Conservation (phyloP, 139 green algal species). For the Astrephomene gubernaculifera region DNA sequence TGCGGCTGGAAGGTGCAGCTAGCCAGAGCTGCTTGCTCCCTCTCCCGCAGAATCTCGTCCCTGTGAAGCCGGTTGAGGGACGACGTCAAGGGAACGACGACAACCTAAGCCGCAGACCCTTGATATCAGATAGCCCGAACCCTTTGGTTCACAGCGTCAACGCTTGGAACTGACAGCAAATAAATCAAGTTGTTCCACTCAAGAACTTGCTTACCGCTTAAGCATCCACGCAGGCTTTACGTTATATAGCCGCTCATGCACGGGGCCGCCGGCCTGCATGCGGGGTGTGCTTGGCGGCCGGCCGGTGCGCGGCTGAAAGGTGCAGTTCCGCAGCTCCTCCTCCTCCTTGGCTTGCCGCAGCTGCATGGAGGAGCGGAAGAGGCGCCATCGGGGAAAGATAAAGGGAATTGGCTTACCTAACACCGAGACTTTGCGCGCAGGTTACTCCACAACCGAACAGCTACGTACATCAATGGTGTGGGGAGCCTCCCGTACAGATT, state of each 20-base stretch:
- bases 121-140: no score
- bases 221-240: slow-evolving; percentile 35
- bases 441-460: no score
- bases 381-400: no score
- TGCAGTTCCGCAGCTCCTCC: slow-evolving; percentile 58
- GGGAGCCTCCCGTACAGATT: no score
- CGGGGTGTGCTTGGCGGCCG: slow-evolving; percentile 31
- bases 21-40: slow-evolving; percentile 38
- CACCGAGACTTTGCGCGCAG: no score
- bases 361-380: slow-evolving; percentile 36
- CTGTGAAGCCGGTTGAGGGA: no score
- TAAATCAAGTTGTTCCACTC: not conserved
- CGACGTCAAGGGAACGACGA: no score
- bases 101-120: no score
- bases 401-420: not conserved
- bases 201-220: slow-evolving; percentile 36
- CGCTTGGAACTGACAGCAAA: no score
- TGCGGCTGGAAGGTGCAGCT: slow-evolving; percentile 56
- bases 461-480: no score
- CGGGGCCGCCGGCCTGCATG: not conserved
- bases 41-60: slow-evolving; percentile 45
- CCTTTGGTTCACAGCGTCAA: no score
- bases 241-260: slow-evolving; percentile 47
- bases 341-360: slow-evolving; percentile 42
- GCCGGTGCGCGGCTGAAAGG: slow-evolving; percentile 50